Evolutionary conservation across 768 basidiomycete species (phyloP), one percentile per base, ranked within the genome.

Genomic region (Amyloporia xantha): DNA sequence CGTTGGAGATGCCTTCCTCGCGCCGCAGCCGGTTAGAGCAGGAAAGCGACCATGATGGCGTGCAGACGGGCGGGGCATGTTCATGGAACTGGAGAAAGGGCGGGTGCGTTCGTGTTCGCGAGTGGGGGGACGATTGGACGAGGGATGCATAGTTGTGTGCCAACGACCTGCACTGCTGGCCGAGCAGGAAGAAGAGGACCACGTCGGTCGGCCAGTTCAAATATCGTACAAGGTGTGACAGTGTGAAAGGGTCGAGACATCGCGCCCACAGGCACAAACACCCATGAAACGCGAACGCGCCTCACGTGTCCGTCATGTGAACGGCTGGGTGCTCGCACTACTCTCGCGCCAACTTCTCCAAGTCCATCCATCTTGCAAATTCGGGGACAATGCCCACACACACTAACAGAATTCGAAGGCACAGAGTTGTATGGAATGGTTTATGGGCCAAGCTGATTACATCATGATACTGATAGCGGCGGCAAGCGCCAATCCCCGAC

Each of bases 1-100:
- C 1, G 70, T 71, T 4, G 70, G 67, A 3, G 62, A 61, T 9
- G 68, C 68, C 46, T 71, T 71, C 39, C 42, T 51, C 37, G 54
- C 47, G 1, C 53, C 40, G 27, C n/a, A n/a, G n/a, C n/a, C n/a
- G n/a, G n/a, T n/a, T n/a, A 55, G 52, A 15, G 6, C 4, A 28
- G 42, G 42, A 27, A 45, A 27, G 25, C 13, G 44, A 11, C 6
- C 44, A 19, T 19, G 9, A 9, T 39, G 38, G 17, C 38, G 38
- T 13, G 38, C 9, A 39, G 15, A 39, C 6, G 38, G 17, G 17
- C 38, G 38, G 38, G 38, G 9, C 15, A 21, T 39, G 20, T 39
- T 39, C 10, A 21, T n/a, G 7, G 38, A 39, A 39, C 9, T 9
- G 33, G 33, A 35, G n/a, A n/a, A 35, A n/a, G n/a, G 33, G 33